A percentile compares a stretch with the other conserved stretches of the same genome.
phyloP scores from a whole-genome alignment of 495 filamentous ascomycete genomes.

The Lophium mytilinum region DNA sequence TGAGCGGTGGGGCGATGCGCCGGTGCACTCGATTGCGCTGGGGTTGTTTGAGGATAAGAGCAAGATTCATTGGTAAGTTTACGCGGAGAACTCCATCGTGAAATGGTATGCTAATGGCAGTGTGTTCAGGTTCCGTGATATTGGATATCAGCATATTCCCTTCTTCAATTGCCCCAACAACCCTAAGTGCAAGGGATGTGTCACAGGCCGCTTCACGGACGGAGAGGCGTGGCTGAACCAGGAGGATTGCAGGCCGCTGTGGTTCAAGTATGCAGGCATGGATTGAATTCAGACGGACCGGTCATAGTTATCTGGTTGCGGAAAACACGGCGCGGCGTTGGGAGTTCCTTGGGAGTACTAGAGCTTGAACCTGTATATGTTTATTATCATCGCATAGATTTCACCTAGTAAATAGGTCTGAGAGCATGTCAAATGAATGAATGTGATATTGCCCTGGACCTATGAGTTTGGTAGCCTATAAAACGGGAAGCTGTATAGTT shows the following conservation, averaged over 20 bases:
- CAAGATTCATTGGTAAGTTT: constrained; percentile 87
- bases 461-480: too few relatives aligned
- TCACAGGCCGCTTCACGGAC: constrained; percentile 76
- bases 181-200: constrained; percentile 86
- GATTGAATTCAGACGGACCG: constrained; percentile 39
- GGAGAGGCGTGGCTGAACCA: constrained; percentile 74
- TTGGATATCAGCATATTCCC: constrained; percentile 96
- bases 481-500: too few relatives aligned
- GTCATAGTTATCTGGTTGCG: too few relatives aligned
- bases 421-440: too few relatives aligned
- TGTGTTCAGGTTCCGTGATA: constrained; percentile 83
- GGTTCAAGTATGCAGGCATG: constrained; percentile 91
- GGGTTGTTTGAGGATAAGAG: constrained; percentile 84
- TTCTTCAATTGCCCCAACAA: constrained; percentile 98
- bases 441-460: too few relatives aligned
- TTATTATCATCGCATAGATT: too few relatives aligned
- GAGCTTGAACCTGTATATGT: too few relatives aligned
- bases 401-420: too few relatives aligned
- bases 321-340: too few relatives aligned
- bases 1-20: constrained; percentile 97
- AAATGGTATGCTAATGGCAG: not conserved
- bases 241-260: constrained; percentile 93
- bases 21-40: constrained; percentile 92
- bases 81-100: not conserved
- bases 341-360: too few relatives aligned